These are phyloP conservation scores for Torrubiellomyces zombiae DNA, from an alignment of 2,329 filamentous ascomycete genomes.

Conservation along the genomic window DNA sequence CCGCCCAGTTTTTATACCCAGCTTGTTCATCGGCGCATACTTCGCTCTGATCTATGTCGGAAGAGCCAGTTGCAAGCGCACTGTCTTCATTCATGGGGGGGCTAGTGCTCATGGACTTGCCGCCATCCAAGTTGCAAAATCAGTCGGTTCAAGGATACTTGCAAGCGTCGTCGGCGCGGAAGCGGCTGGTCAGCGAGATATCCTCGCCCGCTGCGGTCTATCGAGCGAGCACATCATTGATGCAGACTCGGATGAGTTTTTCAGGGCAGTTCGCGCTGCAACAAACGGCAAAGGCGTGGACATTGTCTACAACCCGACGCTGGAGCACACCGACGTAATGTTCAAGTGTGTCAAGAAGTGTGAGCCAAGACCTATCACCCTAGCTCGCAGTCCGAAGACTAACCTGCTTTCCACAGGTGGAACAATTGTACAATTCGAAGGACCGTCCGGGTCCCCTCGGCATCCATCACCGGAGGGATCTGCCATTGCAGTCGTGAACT, in stretches of 20 bases:
- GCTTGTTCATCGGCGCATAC: constrained; percentile 23
- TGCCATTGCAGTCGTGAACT: constrained; percentile 14
- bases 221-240: constrained; percentile 20
- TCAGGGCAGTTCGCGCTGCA: constrained; percentile 13
- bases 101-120: constrained; percentile 26
- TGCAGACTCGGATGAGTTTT: constrained; percentile 16
- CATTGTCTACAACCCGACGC: constrained; percentile 28
- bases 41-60: constrained; percentile 22
- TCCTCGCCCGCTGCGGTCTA: constrained; percentile 19
- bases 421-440: constrained; percentile 15
- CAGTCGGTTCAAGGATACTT: constrained; percentile 22
- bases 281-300: constrained; percentile 21
- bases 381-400: too few species aligned
- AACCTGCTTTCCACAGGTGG: too few species aligned
- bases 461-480: constrained; percentile 5
- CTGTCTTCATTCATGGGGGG: constrained; percentile 26
- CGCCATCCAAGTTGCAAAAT: constrained; percentile 22
- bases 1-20: constrained; percentile 15
- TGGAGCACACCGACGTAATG: constrained; percentile 14
- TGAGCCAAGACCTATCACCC: constrained; percentile 11
- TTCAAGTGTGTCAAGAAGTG: constrained; percentile 19
- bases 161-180: constrained; percentile 19
- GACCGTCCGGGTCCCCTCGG: constrained; percentile 7
- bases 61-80: constrained; percentile 10
- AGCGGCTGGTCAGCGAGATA: constrained; percentile 16